Evolutionary conservation across 1,284 basidiomycete genomes (phyloP), one percentile per base, ranked within the genome.

Genomic region (Puccinia polysora): DNA sequence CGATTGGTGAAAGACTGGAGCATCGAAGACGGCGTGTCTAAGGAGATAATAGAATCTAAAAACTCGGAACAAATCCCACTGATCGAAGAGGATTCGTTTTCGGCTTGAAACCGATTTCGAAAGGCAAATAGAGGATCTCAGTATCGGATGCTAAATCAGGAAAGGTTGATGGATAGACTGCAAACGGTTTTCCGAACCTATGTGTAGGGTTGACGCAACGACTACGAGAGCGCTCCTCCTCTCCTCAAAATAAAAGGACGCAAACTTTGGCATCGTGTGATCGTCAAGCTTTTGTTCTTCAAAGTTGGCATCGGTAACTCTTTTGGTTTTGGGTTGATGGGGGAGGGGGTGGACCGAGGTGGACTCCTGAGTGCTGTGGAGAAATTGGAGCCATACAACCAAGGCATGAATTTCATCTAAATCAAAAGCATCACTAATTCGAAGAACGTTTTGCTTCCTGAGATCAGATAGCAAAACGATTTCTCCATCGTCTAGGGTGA

Each of bases 201-300:
- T 60, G 43, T 62, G 56, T 34, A 63, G 30, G 5, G 58, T 50
- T 25, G 68, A 71, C 15, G 68, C 49, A 36, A 71, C 59, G 10
- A 59, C 68, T 38, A 62, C 38, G 12, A 71, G 56, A 53, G 56
- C 68, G 32, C 68, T 71, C 36, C 49, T 56, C n/a, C 58, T 56
- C 58, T 71, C 68, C 45, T 71, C 68, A 28, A 71, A 71, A 43
- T 71, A 71, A 60, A 71, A 71, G 20, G 58, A 60, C 6, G 68
- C 47, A 32, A 71, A 50, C 20, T 52, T 53, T 18, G 45, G 58
- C 34, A 71, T 6, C 8, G 38, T 53, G 15, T 40, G 47, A 25
- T 71, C 58, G 34, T 71, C 68, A 12, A 62, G 43, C 25, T 32
- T 71, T 50, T 52, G 25, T 8, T 60, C 47, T 34, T 62, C 47